Conservation (phyloP, 352 stramenopile species). For the Aphanomyces stellatus region DNA sequence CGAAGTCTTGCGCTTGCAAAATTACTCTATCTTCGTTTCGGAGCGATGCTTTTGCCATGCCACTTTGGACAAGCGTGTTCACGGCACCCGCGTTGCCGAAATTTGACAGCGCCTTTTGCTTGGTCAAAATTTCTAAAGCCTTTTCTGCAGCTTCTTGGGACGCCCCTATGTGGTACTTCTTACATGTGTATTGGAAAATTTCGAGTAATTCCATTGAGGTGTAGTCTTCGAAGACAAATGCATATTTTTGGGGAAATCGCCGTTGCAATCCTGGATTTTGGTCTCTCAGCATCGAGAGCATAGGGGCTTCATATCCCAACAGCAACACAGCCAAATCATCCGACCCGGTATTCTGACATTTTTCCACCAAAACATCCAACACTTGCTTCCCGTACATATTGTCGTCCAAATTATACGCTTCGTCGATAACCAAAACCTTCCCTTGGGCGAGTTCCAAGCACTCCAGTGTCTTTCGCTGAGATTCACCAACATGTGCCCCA, state of each 20-base stretch:
- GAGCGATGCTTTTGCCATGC: slow-evolving; percentile 51
- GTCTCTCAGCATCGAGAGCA: slow-evolving; percentile 85
- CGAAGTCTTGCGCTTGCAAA: slow-evolving; percentile 46
- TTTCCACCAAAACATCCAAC: slow-evolving; percentile 86
- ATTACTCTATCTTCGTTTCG: slow-evolving; percentile 29
- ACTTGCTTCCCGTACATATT: slow-evolving; percentile 57
- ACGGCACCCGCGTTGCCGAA: slow-evolving; percentile 89
- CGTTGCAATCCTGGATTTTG: slow-evolving; percentile 83
- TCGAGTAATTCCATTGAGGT: slow-evolving; percentile 72
- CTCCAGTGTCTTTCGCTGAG: slow-evolving; percentile 76
- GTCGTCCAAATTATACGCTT: slow-evolving; percentile 88
- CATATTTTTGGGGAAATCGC: slow-evolving; percentile 81
- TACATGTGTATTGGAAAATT: slow-evolving; percentile 50
- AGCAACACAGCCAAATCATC: slow-evolving; percentile 91
- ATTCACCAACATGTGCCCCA: slow-evolving; percentile 70
- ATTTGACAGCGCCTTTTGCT: slow-evolving; percentile 63
- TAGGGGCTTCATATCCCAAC: slow-evolving; percentile 84
- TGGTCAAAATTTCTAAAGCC: slow-evolving; percentile 47
- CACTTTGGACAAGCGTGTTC: slow-evolving; percentile 69
- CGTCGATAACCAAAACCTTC: slow-evolving; percentile 91
- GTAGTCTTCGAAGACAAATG: slow-evolving; percentile 92
- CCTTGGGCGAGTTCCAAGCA: slow-evolving; percentile 76
- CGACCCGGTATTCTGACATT: slow-evolving; percentile 78
- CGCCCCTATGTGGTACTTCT: slow-evolving; percentile 40
- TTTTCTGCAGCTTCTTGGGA: slow-evolving; percentile 41